Evolutionary conservation across 1,284 basidiomycete genomes (phyloP).

Genomic region (Naganishia liquefaciens): DNA sequence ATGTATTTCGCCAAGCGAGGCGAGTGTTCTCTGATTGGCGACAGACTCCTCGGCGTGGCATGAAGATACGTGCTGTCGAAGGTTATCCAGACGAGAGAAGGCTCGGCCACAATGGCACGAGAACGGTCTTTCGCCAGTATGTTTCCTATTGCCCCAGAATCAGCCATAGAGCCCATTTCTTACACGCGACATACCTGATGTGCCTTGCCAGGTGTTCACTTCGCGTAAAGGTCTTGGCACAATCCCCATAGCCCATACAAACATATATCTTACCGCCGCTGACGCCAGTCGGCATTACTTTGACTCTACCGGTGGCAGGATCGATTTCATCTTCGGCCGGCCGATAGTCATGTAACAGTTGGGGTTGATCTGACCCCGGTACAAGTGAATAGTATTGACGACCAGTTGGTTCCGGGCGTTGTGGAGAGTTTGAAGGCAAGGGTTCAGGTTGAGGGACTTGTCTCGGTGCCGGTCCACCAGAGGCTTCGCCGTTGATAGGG

Average conservation of each 20-base stretch:
- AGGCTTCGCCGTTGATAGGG: too few species aligned
- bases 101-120: slow-evolving; percentile 92
- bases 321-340: background rate
- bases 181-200: slow-evolving; percentile 66
- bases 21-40: slow-evolving; percentile 88
- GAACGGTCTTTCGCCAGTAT: slow-evolving; percentile 94
- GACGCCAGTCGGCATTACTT: slow-evolving; percentile 47
- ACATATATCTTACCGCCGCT: slow-evolving; percentile 79
- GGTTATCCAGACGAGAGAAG: slow-evolving; percentile 93
- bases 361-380: slow-evolving; percentile 15
- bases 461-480: background rate
- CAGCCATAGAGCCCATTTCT: background rate
- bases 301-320: slow-evolving; percentile 7
- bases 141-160: slow-evolving; percentile 66
- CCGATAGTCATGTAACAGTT: slow-evolving; percentile 11
- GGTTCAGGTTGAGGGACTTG: slow-evolving; percentile 5
- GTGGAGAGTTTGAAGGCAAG: slow-evolving; percentile 9
- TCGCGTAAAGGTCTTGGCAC: slow-evolving; percentile 92
- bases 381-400: slow-evolving; percentile 18
- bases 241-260: slow-evolving; percentile 90
- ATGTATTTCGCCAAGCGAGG: slow-evolving; percentile 80
- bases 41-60: slow-evolving; percentile 85
- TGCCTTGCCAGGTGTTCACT: slow-evolving; percentile 94
- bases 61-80: slow-evolving; percentile 93
- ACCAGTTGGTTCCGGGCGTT: background rate